Base-by-base conservation (phyloP, 345 rosid species). In the Excoecaria cochinchinensis region DNA sequence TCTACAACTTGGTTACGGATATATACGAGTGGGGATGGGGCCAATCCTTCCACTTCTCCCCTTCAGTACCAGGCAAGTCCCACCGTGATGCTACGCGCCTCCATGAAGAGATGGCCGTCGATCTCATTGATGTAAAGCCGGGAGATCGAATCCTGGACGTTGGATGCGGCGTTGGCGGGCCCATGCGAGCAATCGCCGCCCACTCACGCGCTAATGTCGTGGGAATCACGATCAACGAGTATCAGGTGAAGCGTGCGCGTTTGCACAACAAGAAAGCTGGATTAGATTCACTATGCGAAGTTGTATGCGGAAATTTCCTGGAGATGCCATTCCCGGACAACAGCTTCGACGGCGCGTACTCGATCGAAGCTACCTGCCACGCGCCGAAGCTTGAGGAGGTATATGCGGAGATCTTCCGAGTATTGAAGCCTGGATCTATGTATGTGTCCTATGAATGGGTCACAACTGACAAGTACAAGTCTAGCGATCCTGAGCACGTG, bases 11-110 rank as follows among this genome's bases (percentile, higher is more conserved):
- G 50, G 95, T 95, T 14, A 95, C 99, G 9, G 99, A 95, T 77
- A 95, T 95, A 65, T 95, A 95, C 84, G 99, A 95, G 87, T 95
- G 99, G 99, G 99, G 99, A 0, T 95, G 98, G 99, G 99, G 98
- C 9, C 99, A 95, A 73, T 95, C 98, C 69, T 95, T 95, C 84
- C 99, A 95, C 74, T 95, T 95, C 87, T 91, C 98, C 10, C 99
- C 99, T 14, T 81, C 90, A n/a, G 4, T 92, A 22, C 84, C 86
- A 0, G 97, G 97, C 13, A 89, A 87, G 63, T 95, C 99, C 48
- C 84, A 95, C 87, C 91, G 88, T 0, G 94, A 91, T 1, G 94
- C 92, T 66, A 95, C 99, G 76, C 88, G 95, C 81, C 81, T 91
- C 78, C 95, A 91, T 77, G 99, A 95, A 73, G 91, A 88, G 79